Evolutionary conservation across 495 filamentous ascomycete species (phyloP), one percentile per base, ranked within the genome.

Genomic region (Corynascus novoguineensis): DNA sequence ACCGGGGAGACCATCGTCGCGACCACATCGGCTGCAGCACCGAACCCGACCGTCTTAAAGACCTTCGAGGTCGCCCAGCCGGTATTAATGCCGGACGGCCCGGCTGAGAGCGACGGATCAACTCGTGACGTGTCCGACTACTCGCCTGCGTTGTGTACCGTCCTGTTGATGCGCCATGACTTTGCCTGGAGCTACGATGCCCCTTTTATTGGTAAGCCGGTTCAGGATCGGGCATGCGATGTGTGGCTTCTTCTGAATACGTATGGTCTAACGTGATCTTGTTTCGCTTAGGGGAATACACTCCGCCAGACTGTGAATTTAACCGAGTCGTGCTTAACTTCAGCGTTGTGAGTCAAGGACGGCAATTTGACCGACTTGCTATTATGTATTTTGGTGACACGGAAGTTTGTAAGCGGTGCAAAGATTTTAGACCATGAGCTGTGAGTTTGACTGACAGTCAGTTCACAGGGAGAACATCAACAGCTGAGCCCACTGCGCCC

Each of bases 261-360:
- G 9, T 21, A n/a, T n/a, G 25, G 4, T 14, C 24, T 32, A 10
- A 57, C 10, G 37, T 14, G 24, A 25, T 9, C 27, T n/a, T 2
- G 52, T 41, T 50, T 4, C 52, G 1, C 34, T 40, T 59, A 90
- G 85, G 83, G 31, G 71, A 73, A 31, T 92, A 90, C 58, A 77
- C 69, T 0, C 91, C 91, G 1, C 86, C 86, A 1, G 60, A 67
- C 5, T 92, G 87, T 68, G 64, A 77, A 7, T 95, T 92, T 73
- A 93, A 92, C 59, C 78, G 85, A 12, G 83, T 92, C 15, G 79
- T 81, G 22, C 85, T 95, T 69, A 95, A 93, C 64, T 78, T 96
- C 51, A 95, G 87, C 0, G 86, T 90, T 29, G 83, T 83, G 1
- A 89, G 86, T 4, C 69, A 75, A 55, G 90, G 91, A 0, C 75